Percentiles rank a stretch among this genome's conserved stretches.
phyloP scores from a whole-genome alignment of 495 filamentous ascomycete species.

The Recurvomyces mirabilis region DNA sequence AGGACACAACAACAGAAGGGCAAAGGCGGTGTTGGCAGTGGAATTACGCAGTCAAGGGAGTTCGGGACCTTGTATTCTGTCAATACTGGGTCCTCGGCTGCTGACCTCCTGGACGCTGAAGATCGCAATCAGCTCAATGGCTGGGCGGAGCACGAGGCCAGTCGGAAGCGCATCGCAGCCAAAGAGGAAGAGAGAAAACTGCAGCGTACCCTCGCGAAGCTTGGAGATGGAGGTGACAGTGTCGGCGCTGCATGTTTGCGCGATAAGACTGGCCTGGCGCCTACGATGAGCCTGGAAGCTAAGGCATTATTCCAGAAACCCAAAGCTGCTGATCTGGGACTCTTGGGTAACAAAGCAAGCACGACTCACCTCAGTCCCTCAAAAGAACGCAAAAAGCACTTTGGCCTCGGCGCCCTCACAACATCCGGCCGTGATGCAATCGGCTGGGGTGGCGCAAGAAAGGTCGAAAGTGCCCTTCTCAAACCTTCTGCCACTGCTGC shows the following conservation, averaged over 20 bases:
- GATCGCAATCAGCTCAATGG: slow-evolving; percentile 1
- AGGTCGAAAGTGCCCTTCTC: slow-evolving; percentile 15
- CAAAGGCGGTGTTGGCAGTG: slow-evolving; percentile 20
- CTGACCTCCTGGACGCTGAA: slow-evolving; percentile 55
- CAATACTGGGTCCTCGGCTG: slow-evolving; percentile 29
- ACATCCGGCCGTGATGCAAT: slow-evolving; percentile 30
- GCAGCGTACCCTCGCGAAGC: slow-evolving; percentile 51
- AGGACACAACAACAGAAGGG: slow-evolving; percentile 25
- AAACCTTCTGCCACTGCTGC: background rate
- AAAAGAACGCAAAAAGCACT: slow-evolving; percentile 37
- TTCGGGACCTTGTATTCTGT: slow-evolving; percentile 14
- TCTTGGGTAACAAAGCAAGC: slow-evolving; percentile 43
- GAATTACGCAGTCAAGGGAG: slow-evolving; percentile 8
- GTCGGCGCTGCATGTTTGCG: slow-evolving; percentile 70
- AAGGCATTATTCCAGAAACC: slow-evolving; percentile 2
- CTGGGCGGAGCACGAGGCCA: slow-evolving; percentile 16
- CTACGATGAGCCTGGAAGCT: background rate
- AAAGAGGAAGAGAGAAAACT: slow-evolving; percentile 75
- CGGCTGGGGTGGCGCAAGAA: slow-evolving; percentile 33
- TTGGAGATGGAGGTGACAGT: slow-evolving; percentile 43
- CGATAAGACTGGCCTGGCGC: background rate
- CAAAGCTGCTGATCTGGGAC: slow-evolving; percentile 44
- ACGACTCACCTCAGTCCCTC: slow-evolving; percentile 60
- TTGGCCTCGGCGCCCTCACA: slow-evolving; percentile 16
- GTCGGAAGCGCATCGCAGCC: slow-evolving; percentile 54